These are phyloP conservation scores for Lupinus albus DNA, from an alignment of 306 rosid genomes.

Conservation along the genomic window DNA sequence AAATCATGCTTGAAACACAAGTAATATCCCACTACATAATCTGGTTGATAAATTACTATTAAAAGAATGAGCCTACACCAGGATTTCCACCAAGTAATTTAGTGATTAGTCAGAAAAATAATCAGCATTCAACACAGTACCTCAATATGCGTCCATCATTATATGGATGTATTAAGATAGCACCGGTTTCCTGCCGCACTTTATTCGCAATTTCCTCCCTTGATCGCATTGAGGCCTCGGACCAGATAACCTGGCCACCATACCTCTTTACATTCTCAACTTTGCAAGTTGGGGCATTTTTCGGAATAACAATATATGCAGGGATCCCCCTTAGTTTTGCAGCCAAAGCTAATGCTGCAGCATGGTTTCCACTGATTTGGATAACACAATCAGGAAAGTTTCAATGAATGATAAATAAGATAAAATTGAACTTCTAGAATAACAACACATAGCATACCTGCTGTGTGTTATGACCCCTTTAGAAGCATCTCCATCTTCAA, in stretches of 20 bases:
- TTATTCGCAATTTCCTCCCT: conserved; percentile 66
- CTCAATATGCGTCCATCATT: conserved; percentile 82
- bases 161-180: conserved; percentile 76
- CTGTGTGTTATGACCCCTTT: conserved; percentile 94
- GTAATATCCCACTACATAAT: conserved; percentile 27
- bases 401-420: conserved; percentile 1
- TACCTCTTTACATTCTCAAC: conserved; percentile 83
- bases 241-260: conserved; percentile 79
- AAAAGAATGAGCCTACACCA: conserved; percentile 13
- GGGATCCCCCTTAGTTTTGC: conserved; percentile 85
- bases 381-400: conserved; percentile 45
- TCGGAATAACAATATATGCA: conserved; percentile 80
- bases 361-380: conserved; percentile 84
- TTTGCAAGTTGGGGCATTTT: conserved; percentile 80
- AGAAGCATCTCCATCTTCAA: conserved; percentile 66
- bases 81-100: conserved; percentile 8
- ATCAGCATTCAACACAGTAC: conserved; percentile 38
- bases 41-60: neutral
- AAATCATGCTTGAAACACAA: conserved; percentile 2
- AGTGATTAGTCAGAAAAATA: conserved; percentile 13
- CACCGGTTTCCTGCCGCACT: conserved; percentile 80
- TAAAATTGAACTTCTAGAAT: conserved; percentile 21
- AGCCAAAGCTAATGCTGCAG: conserved; percentile 95
- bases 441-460: conserved; percentile 60
- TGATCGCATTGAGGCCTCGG: conserved; percentile 66